Percentiles rank a stretch among this genome's conserved stretches.
Evolutionary conservation across 305 asterid genomes (phyloP).

Genomic region (Fraxinus albicans): DNA sequence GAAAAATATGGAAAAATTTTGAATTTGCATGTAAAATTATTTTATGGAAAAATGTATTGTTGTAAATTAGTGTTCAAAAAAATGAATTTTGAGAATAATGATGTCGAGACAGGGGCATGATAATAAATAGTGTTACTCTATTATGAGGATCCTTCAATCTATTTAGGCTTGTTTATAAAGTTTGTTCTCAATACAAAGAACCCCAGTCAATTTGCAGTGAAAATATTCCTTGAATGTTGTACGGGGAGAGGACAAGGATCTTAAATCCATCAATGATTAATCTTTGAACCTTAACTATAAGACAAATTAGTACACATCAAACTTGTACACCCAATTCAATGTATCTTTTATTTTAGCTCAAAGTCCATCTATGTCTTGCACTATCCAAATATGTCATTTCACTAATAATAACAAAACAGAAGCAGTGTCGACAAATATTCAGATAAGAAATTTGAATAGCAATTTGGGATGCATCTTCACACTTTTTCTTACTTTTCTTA

Average conservation of each 20-base stretch:
- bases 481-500: no score
- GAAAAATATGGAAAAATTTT: no score
- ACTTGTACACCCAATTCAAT: slow-evolving; percentile 22
- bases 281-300: slow-evolving; percentile 34
- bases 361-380: no score
- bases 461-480: slow-evolving; percentile 5
- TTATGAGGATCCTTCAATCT: no score
- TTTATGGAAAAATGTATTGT: no score
- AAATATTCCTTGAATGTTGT: slow-evolving; percentile 17
- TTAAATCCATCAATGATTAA: slow-evolving; percentile 22
- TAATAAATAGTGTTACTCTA: no score
- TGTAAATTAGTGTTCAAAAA: no score
- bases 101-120: no score
- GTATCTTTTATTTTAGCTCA: slow-evolving; percentile 2
- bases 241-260: slow-evolving; percentile 46
- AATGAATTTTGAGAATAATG: no score
- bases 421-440: slow-evolving; percentile 24
- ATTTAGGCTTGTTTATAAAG: no score
- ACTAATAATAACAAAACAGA: slow-evolving; percentile 23
- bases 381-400: slow-evolving; percentile 16
- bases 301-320: slow-evolving; percentile 29
- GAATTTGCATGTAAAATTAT: no score
- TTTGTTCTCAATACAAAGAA: not conserved
- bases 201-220: not conserved
- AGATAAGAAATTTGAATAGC: slow-evolving; percentile 9